Evolutionary conservation across 805 yeast genomes (phyloP), one percentile per base, ranked within the genome.

Genomic region (Cyberlindnera lachancei): DNA sequence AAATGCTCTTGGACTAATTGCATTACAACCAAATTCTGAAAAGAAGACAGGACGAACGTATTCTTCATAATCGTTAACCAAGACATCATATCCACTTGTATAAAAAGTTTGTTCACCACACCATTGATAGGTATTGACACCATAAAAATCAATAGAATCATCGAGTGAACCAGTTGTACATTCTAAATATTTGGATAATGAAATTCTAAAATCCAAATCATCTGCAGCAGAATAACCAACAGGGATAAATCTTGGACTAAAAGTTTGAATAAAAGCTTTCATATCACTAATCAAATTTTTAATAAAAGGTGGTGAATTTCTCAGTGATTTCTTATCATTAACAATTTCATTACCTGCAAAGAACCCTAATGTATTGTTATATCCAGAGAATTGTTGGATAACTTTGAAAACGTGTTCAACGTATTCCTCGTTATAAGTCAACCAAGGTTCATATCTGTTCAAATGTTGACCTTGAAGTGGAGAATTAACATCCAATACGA

Each of bases 201-300:
- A 70, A 7, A 73, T 70, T 47, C 97, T 66, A 56, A 73, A 88
- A 31, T 66, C 58, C 38, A 88, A 66, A 50, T 88, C 96, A 58
- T 90, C 97, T 1, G 96, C 97, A 0, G 97, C 96, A 0, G 96
- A 86, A 55, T 90, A 90, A 1, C 97, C 97, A 23, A 90, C 84
- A 1, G 97, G 97, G 13, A 90, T 72, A 11, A 50, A 48, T 34
- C 98, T 68, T 2, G 75, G 69, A 4, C 75, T 57, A 46, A 84
- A 73, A 18, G 53, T 46, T 7, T 59, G 52, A 39, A 85, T 76
- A 52, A 81, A 90, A 18, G 60, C 59, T 55, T 88, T 88, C 63
- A 90, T 70, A 57, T 90, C 96, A 30, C 90, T 65, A 5, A 86
- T 64, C 18, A 88, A 68, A 0, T 84, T 87, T 48, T 86, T 85